Evolutionary conservation across 2,329 filamentous ascomycete species (phyloP).

Genomic region (Fusarium tanahbumbuense): DNA sequence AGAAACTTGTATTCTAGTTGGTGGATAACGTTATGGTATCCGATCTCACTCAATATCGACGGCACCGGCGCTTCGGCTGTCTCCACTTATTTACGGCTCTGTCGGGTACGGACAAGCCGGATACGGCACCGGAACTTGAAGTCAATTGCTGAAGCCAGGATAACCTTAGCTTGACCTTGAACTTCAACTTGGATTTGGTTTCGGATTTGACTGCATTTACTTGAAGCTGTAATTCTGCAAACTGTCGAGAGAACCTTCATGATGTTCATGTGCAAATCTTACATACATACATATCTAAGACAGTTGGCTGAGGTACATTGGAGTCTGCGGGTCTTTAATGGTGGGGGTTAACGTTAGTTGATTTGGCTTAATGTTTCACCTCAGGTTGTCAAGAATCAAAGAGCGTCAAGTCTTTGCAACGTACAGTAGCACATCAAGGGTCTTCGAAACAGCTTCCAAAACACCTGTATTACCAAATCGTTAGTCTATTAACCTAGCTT

Average conservation of each 20-base stretch:
- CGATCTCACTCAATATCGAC: background rate
- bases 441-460: conserved; percentile 2
- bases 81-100: conserved; percentile 17
- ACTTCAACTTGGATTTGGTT: too few species aligned
- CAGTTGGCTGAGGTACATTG: background rate
- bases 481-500: background rate
- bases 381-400: background rate
- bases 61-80: background rate
- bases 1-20: background rate
- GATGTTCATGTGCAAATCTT: background rate
- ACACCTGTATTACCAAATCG: background rate
- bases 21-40: background rate
- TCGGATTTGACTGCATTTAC: background rate
- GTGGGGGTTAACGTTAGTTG: conserved; percentile 7
- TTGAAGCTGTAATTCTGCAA: background rate
- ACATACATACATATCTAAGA: background rate
- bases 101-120: background rate
- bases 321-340: conserved; percentile 17
- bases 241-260: background rate
- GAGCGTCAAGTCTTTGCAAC: background rate
- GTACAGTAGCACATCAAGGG: background rate
- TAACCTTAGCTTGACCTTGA: background rate
- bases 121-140: background rate
- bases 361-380: conserved; percentile 9
- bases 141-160: background rate